Conservation (phyloP, 345 rosid genomes). For the Eucalyptus caleyi region DNA sequence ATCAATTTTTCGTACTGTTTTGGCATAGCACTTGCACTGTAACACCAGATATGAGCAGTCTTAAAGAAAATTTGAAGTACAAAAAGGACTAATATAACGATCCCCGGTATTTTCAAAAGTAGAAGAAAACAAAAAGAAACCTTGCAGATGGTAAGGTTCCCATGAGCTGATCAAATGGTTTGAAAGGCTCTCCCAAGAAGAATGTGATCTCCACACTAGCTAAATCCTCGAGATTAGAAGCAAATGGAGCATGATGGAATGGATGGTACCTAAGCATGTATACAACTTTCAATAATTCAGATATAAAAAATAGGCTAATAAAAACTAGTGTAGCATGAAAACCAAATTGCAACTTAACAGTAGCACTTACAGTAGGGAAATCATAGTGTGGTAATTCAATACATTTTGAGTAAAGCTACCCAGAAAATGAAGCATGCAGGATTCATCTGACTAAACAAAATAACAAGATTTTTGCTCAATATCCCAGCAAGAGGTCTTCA, state of each 20-base stretch:
- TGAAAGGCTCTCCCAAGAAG: conserved; percentile 73
- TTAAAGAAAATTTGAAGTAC: background rate
- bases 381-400: background rate
- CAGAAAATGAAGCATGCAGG: background rate
- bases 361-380: background rate
- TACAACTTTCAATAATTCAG: background rate
- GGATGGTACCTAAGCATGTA: conserved; percentile 63
- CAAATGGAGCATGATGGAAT: conserved; percentile 97
- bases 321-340: background rate
- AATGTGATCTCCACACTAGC: conserved; percentile 10
- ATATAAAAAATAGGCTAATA: background rate
- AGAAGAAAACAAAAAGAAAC: conserved; percentile 9
- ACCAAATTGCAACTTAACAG: background rate
- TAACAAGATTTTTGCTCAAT: background rate
- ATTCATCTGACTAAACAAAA: background rate
- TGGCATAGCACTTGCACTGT: conserved; percentile 80
- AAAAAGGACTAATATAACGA: background rate
- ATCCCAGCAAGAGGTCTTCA: background rate
- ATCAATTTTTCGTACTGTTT: conserved; percentile 56
- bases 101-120: background rate
- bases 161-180: conserved; percentile 97
- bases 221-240: conserved; percentile 79
- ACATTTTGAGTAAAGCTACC: background rate
- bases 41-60: conserved; percentile 2
- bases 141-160: conserved; percentile 91